Percentiles rank a stretch among this genome's conserved stretches.
phyloP scores from a whole-genome alignment of 2,329 filamentous ascomycete genomes.

The Hypoxylon sp. region DNA sequence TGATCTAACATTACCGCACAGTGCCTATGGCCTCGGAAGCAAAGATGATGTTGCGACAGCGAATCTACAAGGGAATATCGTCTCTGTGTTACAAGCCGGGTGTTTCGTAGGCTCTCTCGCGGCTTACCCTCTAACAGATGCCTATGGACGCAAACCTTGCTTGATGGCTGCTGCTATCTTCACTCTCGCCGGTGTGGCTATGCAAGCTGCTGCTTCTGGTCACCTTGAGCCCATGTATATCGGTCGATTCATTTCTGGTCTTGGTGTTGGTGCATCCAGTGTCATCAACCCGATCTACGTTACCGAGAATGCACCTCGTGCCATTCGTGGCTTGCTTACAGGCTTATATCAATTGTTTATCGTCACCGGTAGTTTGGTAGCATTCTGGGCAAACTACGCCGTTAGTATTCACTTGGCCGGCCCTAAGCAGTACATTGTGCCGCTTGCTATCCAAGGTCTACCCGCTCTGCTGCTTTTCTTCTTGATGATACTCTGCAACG shows the following conservation, averaged over 20 bases:
- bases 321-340: conserved; percentile 60
- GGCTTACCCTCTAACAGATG: conserved; percentile 66
- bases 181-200: conserved; percentile 69
- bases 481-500: conserved; percentile 73
- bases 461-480: conserved; percentile 70
- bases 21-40: conserved; percentile 65
- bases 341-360: conserved; percentile 63
- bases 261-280: conserved; percentile 60
- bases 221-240: conserved; percentile 72
- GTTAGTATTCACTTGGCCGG: conserved; percentile 55
- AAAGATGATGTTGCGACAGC: conserved; percentile 60
- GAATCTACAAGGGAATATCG: conserved; percentile 73
- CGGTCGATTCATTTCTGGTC: conserved; percentile 67
- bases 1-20: conserved; percentile 47
- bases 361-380: conserved; percentile 59
- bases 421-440: conserved; percentile 64
- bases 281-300: conserved; percentile 61
- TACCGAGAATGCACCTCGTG: conserved; percentile 60
- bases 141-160: conserved; percentile 66
- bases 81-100: conserved; percentile 66
- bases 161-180: conserved; percentile 68
- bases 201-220: conserved; percentile 71
- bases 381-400: conserved; percentile 67
- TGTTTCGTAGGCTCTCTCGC: conserved; percentile 58
- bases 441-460: conserved; percentile 73